These are phyloP conservation scores for Penicillium hesseltinei DNA, from an alignment of 2,329 filamentous ascomycete genomes.

Conservation along the genomic window DNA sequence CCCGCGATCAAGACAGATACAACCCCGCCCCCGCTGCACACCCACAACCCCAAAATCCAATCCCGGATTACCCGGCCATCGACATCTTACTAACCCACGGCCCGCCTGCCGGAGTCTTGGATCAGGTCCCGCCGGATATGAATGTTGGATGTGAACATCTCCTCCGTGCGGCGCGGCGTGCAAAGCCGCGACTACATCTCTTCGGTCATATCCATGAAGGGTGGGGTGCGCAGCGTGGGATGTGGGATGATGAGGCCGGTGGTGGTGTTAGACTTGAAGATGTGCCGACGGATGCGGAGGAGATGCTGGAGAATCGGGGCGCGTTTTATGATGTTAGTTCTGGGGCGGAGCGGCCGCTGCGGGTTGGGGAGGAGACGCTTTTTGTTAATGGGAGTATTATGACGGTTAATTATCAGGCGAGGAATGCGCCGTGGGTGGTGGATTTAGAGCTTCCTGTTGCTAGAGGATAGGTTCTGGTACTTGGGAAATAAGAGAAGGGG, in stretches of 20 bases:
- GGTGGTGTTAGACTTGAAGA: constrained; percentile 15
- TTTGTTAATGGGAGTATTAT: constrained; percentile 61
- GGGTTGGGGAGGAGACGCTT: constrained; percentile 52
- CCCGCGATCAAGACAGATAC: constrained; percentile 51
- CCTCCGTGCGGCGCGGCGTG: constrained; percentile 50
- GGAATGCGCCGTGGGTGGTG: constrained; percentile 56
- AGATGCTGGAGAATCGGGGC: constrained; percentile 32
- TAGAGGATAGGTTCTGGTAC: neutral
- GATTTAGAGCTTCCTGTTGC: constrained; percentile 50
- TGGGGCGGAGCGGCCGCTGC: constrained; percentile 30
- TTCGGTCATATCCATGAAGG: constrained; percentile 64
- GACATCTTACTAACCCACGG: constrained; percentile 64
- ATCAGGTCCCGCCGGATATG: constrained; percentile 38
- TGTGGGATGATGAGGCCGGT: constrained; percentile 24
- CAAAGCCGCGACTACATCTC: constrained; percentile 56
- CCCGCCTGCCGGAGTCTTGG: constrained; percentile 53
- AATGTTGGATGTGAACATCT: constrained; percentile 57
- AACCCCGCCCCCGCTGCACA: constrained; percentile 39
- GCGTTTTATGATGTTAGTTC: constrained; percentile 37
- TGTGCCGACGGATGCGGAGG: constrained; percentile 27
- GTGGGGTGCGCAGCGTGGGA: constrained; percentile 45
- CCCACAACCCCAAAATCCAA: constrained; percentile 34
- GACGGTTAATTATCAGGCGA: constrained; percentile 48
- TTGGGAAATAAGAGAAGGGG: too few species aligned
- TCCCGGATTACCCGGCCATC: constrained; percentile 47